These are phyloP conservation scores for Leishmania tarentolae DNA, from an alignment of 208 protist genomes.

Conservation along the genomic window DNA sequence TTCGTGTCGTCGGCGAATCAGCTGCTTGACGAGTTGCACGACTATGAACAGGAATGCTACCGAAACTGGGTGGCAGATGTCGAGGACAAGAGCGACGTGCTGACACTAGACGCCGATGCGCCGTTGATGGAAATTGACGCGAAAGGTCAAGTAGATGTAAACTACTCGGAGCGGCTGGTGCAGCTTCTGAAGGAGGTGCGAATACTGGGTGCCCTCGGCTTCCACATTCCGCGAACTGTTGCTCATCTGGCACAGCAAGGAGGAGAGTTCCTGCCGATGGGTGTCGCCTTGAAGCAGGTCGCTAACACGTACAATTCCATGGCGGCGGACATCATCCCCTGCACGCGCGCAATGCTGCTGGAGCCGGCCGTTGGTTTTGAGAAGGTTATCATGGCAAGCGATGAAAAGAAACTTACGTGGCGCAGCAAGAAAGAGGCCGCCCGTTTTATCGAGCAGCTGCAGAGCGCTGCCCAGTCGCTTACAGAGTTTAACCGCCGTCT, in stretches of 20 bases:
- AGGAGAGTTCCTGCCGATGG: conserved; percentile 82
- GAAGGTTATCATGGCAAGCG: conserved; percentile 88
- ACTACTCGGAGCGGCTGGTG: conserved; percentile 89
- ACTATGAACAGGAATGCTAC: conserved; percentile 88
- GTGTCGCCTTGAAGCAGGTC: conserved; percentile 90
- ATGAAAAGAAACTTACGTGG: conserved; percentile 85
- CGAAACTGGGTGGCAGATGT: conserved; percentile 81
- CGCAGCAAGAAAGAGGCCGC: conserved; percentile 78
- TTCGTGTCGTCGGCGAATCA: conserved; percentile 61
- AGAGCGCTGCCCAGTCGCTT: conserved; percentile 79
- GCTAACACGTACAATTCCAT: conserved; percentile 94
- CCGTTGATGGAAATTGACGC: conserved; percentile 88
- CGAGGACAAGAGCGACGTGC: conserved; percentile 58
- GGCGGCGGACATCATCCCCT: conserved; percentile 89
- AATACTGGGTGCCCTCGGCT: conserved; percentile 77
- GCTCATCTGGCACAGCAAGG: conserved; percentile 76
- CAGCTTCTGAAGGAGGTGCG: conserved; percentile 91
- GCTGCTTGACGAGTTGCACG: conserved; percentile 81
- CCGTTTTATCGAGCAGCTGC: conserved; percentile 85
- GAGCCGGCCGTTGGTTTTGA: conserved; percentile 90
- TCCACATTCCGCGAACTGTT: conserved; percentile 66
- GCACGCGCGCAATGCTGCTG: conserved; percentile 90
- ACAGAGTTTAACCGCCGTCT: conserved; percentile 93
- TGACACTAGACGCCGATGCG: conserved; percentile 84
- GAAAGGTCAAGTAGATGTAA: conserved; percentile 83